phyloP scores from a whole-genome alignment of 2,329 filamentous ascomycete genomes.

The Ceratocystis papillata region DNA sequence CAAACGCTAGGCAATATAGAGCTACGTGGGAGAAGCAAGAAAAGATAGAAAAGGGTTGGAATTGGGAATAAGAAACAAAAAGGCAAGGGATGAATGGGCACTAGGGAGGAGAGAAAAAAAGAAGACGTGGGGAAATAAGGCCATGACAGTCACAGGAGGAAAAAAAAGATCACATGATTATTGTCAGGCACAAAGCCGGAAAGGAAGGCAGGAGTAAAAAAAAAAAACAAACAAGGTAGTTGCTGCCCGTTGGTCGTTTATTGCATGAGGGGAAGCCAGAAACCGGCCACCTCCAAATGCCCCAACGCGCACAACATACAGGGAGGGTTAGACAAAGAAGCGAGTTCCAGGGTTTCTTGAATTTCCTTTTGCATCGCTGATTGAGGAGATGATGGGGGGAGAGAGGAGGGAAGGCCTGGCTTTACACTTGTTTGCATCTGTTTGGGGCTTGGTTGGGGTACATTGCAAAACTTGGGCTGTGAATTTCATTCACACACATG shows the following conservation, averaged over 20 bases:
- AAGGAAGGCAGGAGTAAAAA: slow-evolving; percentile 4
- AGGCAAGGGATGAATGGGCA: neutral
- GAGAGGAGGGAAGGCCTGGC: neutral
- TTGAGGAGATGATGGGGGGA: neutral
- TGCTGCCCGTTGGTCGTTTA: slow-evolving; percentile 1
- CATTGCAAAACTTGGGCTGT: neutral
- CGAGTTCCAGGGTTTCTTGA: neutral
- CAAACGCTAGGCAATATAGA: no score
- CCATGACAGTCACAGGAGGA: neutral
- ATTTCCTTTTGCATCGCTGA: neutral
- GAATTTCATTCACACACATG: neutral
- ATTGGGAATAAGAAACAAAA: slow-evolving; percentile 11
- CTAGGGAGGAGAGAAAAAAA: neutral
- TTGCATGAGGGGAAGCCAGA: slow-evolving; percentile 18
- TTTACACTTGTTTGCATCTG: neutral
- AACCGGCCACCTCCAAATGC: slow-evolving; percentile 2
- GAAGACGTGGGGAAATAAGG: slow-evolving; percentile 11
- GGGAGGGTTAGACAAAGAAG: neutral
- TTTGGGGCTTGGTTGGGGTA: slow-evolving; percentile 1
- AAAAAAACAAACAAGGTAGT: slow-evolving; percentile 11
- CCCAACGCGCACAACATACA: neutral
- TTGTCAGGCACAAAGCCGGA: slow-evolving; percentile 6
- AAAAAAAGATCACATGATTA: slow-evolving; percentile 16
- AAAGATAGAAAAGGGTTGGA: neutral
- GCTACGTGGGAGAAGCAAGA: neutral